A percentile compares a stretch with the other conserved stretches of the same genome.
These are phyloP conservation scores for Kondoa malvinella DNA, from an alignment of 768 basidiomycete species.

Conservation along the genomic window DNA sequence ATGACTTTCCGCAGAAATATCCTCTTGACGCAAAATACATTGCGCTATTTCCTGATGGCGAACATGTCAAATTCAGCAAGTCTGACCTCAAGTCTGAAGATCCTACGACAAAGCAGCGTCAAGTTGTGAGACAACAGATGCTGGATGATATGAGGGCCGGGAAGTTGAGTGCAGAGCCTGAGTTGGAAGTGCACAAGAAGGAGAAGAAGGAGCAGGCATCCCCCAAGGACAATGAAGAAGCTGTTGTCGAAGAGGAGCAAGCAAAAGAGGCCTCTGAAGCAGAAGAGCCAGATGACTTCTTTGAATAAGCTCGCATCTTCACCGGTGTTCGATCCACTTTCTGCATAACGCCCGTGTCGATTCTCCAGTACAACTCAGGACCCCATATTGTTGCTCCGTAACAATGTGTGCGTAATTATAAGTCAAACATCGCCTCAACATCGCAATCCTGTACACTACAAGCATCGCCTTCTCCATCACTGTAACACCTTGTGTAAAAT, in stretches of 20 bases:
- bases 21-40: background rate
- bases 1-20: background rate
- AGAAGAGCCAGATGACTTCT: background rate
- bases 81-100: background rate
- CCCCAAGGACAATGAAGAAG: background rate
- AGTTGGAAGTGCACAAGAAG: background rate
- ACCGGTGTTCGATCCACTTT: too few relatives aligned
- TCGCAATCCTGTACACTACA: too few relatives aligned
- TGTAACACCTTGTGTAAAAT: too few relatives aligned
- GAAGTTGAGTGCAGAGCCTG: background rate
- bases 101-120: background rate
- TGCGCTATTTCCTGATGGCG: background rate
- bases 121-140: background rate
- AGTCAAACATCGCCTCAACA: too few relatives aligned
- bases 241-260: background rate
- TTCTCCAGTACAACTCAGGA: too few relatives aligned
- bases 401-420: too few relatives aligned
- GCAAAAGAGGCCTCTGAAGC: background rate
- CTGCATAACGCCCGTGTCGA: too few relatives aligned
- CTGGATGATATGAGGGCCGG: background rate
- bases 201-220: background rate
- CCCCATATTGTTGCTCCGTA: too few relatives aligned
- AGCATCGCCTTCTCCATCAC: too few relatives aligned
- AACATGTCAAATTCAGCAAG: background rate
- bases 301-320: background rate